Evolutionary conservation across 768 basidiomycete species (phyloP), one percentile per base, ranked within the genome.

Genomic region (Suillus brevipes): DNA sequence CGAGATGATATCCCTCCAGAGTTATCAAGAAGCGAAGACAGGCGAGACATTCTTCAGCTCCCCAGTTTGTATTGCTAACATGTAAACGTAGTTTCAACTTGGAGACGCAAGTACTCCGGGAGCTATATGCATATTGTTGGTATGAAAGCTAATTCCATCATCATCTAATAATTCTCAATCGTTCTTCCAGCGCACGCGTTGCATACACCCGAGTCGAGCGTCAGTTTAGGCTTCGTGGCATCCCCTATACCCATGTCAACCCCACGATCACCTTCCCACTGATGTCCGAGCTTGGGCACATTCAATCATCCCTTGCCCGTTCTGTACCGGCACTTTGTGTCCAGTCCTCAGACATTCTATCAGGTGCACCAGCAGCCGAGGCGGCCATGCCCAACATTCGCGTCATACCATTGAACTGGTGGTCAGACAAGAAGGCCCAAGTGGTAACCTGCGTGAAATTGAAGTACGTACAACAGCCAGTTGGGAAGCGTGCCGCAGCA

Each of bases 331-430:
- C 88, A 1, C 81, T 97, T 3, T 92, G 90, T 65, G 93, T 97
- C 13, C 86, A 90, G 70, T 91, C 94, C 0, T 82, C 86, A 20
- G 87, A 94, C 69, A 90, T 96, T 55, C 81, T 95, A 25, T 89
- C 89, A 0, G 91, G 91, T 8, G 91, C 89, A 3, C 90, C 92
- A 4, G 94, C 94, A 5, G 91, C 89, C 25, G 94, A 96, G 72
- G 94, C 94, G 5, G 94, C 94, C 6, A 93, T 95, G 92, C 89
- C 93, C 8, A 94, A 93, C 71, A 94, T 96, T 60, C 89, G 90
- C 45, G 90, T 96, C 59, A 90, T 94, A 67, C 91, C 94, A 9
- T 81, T 94, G 18, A 89, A 94, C 67, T 96, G 95, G 95, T 96
- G 95, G 95, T 90, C 89, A 4, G 87, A 90, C 57, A 87, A 87